Conservation (phyloP, 192 early-diverging fungal species). For the Glomus cerebriforme region DNA sequence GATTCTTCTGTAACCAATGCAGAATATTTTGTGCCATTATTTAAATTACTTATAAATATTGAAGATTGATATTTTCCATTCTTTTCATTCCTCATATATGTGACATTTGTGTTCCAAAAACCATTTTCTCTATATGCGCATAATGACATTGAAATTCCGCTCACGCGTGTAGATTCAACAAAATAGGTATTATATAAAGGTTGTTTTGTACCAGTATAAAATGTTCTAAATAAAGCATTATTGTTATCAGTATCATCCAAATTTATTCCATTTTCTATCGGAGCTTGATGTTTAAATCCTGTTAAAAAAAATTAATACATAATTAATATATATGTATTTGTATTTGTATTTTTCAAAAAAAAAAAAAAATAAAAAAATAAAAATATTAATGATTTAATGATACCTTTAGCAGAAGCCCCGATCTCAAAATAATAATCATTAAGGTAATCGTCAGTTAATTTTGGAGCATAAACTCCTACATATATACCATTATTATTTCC, state of each 20-base stretch:
- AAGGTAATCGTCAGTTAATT: too few relatives aligned
- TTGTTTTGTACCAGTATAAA: conserved; percentile 33
- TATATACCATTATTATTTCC: not conserved
- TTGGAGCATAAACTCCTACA: conserved; percentile 13
- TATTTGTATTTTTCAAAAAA: not conserved
- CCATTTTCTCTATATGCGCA: conserved; percentile 52
- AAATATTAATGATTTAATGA: not conserved
- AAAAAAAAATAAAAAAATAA: not conserved
- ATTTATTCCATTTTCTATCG: conserved; percentile 19
- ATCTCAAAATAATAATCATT: conserved; percentile 21
- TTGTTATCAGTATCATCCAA: conserved; percentile 45
- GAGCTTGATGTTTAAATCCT: not conserved
- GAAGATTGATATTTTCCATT: conserved; percentile 31
- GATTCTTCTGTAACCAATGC: conserved; percentile 44
- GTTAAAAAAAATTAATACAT: not conserved
- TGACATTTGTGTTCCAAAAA: conserved; percentile 42
- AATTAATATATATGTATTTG: not conserved
- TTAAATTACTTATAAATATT: conserved; percentile 32
- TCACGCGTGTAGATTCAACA: conserved; percentile 22
- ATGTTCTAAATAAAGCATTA: conserved; percentile 31
- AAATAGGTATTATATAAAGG: conserved; percentile 38
- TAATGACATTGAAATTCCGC: conserved; percentile 43
- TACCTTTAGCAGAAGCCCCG: conserved; percentile 21
- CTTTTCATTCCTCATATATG: conserved; percentile 29
- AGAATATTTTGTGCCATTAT: conserved; percentile 41